These are phyloP conservation scores for Oidium heveae DNA, from an alignment of 2,329 filamentous ascomycete species.

Conservation along the genomic window DNA sequence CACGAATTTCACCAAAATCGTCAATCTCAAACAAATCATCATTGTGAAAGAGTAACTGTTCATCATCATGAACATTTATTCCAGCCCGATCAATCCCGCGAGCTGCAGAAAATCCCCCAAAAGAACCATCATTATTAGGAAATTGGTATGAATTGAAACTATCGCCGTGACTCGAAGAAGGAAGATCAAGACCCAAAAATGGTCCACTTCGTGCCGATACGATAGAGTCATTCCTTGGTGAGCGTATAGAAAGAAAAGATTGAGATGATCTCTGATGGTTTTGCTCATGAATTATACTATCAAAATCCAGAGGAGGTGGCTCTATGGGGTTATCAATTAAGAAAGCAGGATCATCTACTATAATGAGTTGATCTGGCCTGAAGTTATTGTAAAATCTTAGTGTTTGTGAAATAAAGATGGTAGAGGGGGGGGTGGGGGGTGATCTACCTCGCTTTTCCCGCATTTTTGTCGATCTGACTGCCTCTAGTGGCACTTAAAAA, in stretches of 20 bases:
- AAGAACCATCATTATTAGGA: slow-evolving; percentile 8
- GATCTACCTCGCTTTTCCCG: slow-evolving; percentile 44
- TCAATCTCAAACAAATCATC: slow-evolving; percentile 36
- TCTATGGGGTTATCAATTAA: slow-evolving; percentile 35
- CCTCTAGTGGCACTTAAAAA: slow-evolving; percentile 33
- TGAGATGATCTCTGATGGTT: slow-evolving; percentile 10
- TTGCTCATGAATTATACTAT: slow-evolving; percentile 9
- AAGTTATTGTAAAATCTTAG: too few relatives aligned
- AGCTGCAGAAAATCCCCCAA: slow-evolving; percentile 14
- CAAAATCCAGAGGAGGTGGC: slow-evolving; percentile 27
- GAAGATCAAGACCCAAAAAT: slow-evolving; percentile 22
- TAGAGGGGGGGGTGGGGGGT: too few relatives aligned
- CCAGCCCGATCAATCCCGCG: slow-evolving; percentile 8
- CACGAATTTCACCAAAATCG: slow-evolving; percentile 31
- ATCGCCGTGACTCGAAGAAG: slow-evolving; percentile 20
- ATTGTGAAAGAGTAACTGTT: slow-evolving; percentile 19
- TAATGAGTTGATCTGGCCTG: slow-evolving; percentile 50
- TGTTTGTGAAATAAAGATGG: too few relatives aligned
- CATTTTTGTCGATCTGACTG: slow-evolving; percentile 40
- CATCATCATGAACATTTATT: slow-evolving; percentile 15
- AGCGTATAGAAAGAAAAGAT: slow-evolving; percentile 13
- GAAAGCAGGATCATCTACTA: slow-evolving; percentile 67
- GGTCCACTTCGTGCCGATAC: slow-evolving; percentile 8
- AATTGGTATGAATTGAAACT: slow-evolving; percentile 9
- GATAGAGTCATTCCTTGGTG: slow-evolving; percentile 5